phyloP scores from a whole-genome alignment of 805 yeast species.

The Spathaspora passalidarum region DNA sequence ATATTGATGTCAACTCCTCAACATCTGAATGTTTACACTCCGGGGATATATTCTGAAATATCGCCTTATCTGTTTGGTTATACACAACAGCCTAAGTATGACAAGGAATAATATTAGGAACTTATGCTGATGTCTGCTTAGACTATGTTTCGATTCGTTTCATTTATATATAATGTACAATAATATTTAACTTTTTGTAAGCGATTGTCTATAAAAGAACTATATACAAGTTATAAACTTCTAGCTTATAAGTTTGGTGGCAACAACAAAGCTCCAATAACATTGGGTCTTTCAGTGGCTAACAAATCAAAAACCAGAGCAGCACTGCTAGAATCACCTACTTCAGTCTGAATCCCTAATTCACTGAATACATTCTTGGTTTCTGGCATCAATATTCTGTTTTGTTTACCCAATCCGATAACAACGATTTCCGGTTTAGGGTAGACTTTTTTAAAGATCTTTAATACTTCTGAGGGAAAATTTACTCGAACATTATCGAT shows the following conservation, averaged over 20 bases:
- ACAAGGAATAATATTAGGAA: not conserved
- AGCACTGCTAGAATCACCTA: constrained; percentile 60
- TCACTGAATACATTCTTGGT: constrained; percentile 48
- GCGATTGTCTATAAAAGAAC: not conserved
- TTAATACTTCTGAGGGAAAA: constrained; percentile 41
- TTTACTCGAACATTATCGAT: constrained; percentile 50
- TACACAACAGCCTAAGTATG: not conserved
- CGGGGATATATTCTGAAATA: not conserved
- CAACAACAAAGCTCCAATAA: constrained; percentile 68
- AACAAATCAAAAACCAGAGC: constrained; percentile 70
- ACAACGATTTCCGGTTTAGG: constrained; percentile 79
- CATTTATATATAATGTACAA: not conserved
- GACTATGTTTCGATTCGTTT: not conserved
- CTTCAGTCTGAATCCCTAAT: constrained; percentile 69
- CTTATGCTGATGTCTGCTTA: not conserved
- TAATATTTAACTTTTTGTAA: not conserved
- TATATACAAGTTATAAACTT: not conserved
- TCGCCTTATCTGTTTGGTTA: not conserved
- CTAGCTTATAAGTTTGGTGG: constrained; percentile 56
- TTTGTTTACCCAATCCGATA: constrained; percentile 64
- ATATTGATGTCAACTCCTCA: constrained; percentile 43
- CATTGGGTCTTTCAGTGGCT: constrained; percentile 75
- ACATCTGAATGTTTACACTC: constrained; percentile 18
- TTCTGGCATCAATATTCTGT: constrained; percentile 59
- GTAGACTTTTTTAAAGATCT: constrained; percentile 51